A percentile compares a stretch with the other conserved stretches of the same genome.
Evolutionary conservation across 169 alveolate genomes (phyloP).

Genomic region (Eimeria tenella): DNA sequence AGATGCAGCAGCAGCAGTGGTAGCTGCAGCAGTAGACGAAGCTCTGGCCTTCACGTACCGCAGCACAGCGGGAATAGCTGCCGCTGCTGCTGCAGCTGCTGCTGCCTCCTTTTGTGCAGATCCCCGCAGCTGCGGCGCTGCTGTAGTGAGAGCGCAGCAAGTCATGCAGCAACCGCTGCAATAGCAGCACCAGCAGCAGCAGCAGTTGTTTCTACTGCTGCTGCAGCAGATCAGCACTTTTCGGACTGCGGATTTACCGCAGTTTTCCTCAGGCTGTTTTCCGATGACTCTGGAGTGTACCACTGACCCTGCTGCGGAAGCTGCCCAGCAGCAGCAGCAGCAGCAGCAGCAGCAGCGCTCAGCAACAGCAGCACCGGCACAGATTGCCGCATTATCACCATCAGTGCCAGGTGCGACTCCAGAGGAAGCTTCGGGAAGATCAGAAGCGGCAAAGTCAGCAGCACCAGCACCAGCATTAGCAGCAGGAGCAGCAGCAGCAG

Average conservation of each 20-base stretch:
- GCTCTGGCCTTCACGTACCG: no score
- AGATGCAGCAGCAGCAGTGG: no score
- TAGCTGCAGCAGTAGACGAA: no score
- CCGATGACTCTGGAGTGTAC: no score
- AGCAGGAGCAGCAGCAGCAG: conserved; percentile 16
- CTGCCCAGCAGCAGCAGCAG: not conserved
- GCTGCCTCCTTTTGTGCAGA: not conserved
- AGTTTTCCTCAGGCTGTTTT: no score
- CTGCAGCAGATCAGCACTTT: not conserved
- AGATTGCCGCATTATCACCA: no score
- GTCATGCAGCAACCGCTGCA: not conserved
- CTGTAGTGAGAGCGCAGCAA: not conserved
- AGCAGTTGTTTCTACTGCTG: not conserved
- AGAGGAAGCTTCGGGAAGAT: not conserved
- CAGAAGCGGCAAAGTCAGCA: not conserved
- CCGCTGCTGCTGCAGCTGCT: conserved; percentile 1
- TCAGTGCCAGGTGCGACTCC: not conserved
- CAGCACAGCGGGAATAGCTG: not conserved
- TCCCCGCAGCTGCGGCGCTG: not conserved
- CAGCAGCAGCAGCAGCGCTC: not conserved
- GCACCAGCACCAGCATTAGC: conserved; percentile 2
- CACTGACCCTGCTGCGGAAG: no score
- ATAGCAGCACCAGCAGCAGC: not conserved
- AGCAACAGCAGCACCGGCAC: not conserved
- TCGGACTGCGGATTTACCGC: no score